Evolutionary conservation across 2,329 filamentous ascomycete species (phyloP).

Genomic region (Claviceps sp.): DNA sequence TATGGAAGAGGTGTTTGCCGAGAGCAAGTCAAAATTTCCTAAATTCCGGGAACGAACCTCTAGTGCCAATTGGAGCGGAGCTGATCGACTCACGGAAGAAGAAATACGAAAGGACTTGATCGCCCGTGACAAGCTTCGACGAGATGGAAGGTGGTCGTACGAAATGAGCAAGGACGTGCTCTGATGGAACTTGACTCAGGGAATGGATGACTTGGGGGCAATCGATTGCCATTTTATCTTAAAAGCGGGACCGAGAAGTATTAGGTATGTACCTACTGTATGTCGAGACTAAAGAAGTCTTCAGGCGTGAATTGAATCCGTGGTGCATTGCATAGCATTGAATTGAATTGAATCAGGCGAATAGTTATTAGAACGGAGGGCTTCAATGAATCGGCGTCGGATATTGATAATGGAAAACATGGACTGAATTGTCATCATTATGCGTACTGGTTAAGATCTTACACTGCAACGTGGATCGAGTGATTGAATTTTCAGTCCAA

Average conservation of each 20-base stretch:
- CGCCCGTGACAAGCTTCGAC: constrained; percentile 63
- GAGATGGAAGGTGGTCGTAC: constrained; percentile 79
- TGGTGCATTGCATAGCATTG: constrained; percentile 5
- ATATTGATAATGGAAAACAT: not conserved
- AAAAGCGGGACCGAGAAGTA: not conserved
- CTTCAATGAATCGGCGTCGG: not conserved
- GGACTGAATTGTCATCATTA: not conserved
- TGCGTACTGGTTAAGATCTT: not conserved
- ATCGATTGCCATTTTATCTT: not conserved
- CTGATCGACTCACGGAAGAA: constrained; percentile 73
- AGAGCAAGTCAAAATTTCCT: constrained; percentile 72
- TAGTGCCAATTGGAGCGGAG: constrained; percentile 83
- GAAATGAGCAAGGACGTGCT: constrained; percentile 37
- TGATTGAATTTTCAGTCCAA: not conserved
- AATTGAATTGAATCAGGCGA: constrained; percentile 1
- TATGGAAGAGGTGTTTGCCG: constrained; percentile 93
- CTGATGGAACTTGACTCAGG: constrained; percentile 11
- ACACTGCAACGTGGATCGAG: not conserved
- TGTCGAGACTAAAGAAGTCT: not conserved
- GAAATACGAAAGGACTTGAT: constrained; percentile 72
- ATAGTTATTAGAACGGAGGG: not conserved
- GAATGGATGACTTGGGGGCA: not conserved
- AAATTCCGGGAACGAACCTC: constrained; percentile 85
- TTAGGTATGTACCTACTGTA: not conserved
- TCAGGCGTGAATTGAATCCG: not conserved